A percentile compares a stretch with the other conserved stretches of the same genome.
Evolutionary conservation across 208 protist species (phyloP).

Genomic region (Crithidia sp.): DNA sequence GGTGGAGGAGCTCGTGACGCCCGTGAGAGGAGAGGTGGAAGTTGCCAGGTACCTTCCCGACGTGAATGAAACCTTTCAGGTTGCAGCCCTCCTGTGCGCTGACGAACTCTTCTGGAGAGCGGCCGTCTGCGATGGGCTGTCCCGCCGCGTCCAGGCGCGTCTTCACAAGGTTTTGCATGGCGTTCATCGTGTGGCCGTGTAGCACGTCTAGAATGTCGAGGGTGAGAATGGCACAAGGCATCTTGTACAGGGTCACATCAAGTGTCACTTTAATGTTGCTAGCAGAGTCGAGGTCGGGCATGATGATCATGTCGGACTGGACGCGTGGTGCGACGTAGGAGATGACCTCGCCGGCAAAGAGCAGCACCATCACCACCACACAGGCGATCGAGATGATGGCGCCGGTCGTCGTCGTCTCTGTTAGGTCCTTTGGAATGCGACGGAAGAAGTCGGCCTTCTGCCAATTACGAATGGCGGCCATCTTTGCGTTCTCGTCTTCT

Average conservation of each 20-base stretch:
- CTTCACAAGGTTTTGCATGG: conserved; percentile 39
- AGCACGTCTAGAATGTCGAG: conserved; percentile 56
- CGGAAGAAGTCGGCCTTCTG: conserved; percentile 53
- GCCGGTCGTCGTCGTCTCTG: conserved; percentile 50
- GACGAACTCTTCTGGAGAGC: conserved; percentile 12
- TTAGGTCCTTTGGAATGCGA: conserved; percentile 56
- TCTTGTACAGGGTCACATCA: conserved; percentile 46
- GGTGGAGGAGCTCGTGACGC: conserved; percentile 8
- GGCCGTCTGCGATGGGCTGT: conserved; percentile 19
- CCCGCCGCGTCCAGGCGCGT: conserved; percentile 32
- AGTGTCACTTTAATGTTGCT: conserved; percentile 42
- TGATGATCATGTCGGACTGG: conserved; percentile 55
- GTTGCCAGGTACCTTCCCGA: conserved; percentile 60
- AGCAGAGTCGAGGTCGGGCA: conserved; percentile 20
- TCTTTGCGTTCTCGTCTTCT: not conserved
- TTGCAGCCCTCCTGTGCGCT: conserved; percentile 43
- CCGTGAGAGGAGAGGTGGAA: conserved; percentile 59
- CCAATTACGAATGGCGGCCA: conserved; percentile 28
- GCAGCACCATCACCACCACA: conserved; percentile 43
- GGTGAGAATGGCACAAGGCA: conserved; percentile 48
- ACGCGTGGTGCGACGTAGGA: conserved; percentile 42
- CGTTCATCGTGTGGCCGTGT: conserved; percentile 48
- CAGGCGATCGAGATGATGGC: conserved; percentile 59
- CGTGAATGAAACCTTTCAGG: conserved; percentile 42
- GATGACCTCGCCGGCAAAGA: conserved; percentile 51